Evolutionary conservation across 352 stramenopile species (phyloP), one percentile per base, ranked within the genome.

Genomic region (Phytophthora pseudosyringae): DNA sequence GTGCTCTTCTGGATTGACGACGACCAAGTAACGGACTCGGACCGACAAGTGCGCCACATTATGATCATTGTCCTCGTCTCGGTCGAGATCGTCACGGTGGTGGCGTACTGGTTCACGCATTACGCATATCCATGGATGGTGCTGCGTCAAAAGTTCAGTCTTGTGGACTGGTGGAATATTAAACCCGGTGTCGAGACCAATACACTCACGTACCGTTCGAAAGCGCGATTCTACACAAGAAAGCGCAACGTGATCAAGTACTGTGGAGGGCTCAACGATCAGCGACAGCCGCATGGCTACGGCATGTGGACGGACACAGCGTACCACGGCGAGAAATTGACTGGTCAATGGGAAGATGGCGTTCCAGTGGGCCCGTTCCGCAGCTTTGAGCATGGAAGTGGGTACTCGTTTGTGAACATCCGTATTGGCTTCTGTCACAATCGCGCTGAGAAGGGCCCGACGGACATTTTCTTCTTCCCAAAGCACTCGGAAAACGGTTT

Each of bases 331-430:
- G 88, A 95, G 52, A 69, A 79, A 1, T 47, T 94, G 18, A 87
- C 77, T 3, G 86, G 86, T 4, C 78, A 76, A n/a, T 95, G 83
- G 83, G 64, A 80, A 32, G 62, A 94, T 51, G 88, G 88, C 4
- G 54, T 81, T n/a, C 86, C 88, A 16, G 58, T 93, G 21, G 88
- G 83, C 28, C 88, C 88, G 2, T 94, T 94, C 64, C 70, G 70
- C 9, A 93, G 83, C 40, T 83, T 89, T 51, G 78, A 93, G 41
- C 83, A 90, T 50, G 80, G 80, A 45, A 93, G 67, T 43, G 87
- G 82, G 3, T 86, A 90, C 64, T 86, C 82, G 45, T 93, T 94
- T 54, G 71, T 78, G 36, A 90, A 88, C 40, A 79, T 95, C n/a
- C 72, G 75, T 9, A 72, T 95, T 35, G 84, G 79, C 0, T 94